Base-by-base conservation (phyloP, 75 land plant species). In the Selaginella tamariscina region DNA sequence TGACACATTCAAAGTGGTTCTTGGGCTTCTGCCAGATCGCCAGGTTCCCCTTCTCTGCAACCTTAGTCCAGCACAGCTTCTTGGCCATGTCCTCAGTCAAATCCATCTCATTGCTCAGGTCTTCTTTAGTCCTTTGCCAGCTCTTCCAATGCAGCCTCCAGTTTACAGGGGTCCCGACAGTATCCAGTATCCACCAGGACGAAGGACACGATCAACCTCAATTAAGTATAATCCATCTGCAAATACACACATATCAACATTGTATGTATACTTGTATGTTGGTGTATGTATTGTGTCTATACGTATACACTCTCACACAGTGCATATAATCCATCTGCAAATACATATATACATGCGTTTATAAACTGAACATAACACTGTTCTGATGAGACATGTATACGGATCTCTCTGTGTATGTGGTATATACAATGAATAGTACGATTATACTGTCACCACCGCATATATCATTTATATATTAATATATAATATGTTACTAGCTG, bases 171-270 rank as follows among this genome's bases (percentile, higher is more conserved):
- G 95, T 0, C 95, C 95, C 32, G 90, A 89, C 24, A 89, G 82
- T 73, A 89, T 84, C 95, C 90, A 89, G 55, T 86, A 89, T 5
- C 90, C 95, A 55, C 95, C 95, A 11, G 95, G 93, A 32, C 90
- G 73, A 54, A 89, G 70, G 56, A 89, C 80, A 71, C 95, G 79
- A 66, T 89, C 95, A 23, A 89, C 87, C 79, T 89, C 95, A 56
- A 79, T 80, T 62, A 89, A 76, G 55, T 86, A 86, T 26, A 86
- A 5, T 0, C 90, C 90, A 73, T 86, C 95, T 89, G 77, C 32
- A 54, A 27, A 31, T 64, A 71, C n/a, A n/a, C n/a, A n/a, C n/a
- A n/a, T n/a, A n/a, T n/a, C n/a, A n/a, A n/a, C n/a, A n/a, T n/a
- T n/a, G n/a, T n/a, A n/a, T n/a, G n/a, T n/a, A n/a, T n/a, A n/a